phyloP scores from a whole-genome alignment of 2,329 filamentous ascomycete genomes.

The Neonectria ditissima region DNA sequence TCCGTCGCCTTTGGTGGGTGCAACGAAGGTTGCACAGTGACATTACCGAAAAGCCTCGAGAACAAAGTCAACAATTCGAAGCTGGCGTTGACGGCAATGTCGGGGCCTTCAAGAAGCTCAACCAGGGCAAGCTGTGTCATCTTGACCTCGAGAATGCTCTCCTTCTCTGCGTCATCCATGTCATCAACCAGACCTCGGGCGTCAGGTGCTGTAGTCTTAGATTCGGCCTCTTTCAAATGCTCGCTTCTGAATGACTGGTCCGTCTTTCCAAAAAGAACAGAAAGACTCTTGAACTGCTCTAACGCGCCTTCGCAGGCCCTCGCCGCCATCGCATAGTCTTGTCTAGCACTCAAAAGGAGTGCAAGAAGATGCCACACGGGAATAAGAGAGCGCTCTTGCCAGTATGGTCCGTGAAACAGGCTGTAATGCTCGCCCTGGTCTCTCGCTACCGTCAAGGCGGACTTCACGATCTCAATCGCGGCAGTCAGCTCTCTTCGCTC shows the following conservation, averaged over 20 bases:
- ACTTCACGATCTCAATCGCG: constrained; percentile 86
- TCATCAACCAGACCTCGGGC: constrained; percentile 74
- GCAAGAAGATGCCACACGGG: constrained; percentile 93
- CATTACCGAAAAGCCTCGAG: constrained; percentile 77
- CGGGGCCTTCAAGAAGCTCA: constrained; percentile 85
- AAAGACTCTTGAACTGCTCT: constrained; percentile 83
- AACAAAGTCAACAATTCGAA: constrained; percentile 88
- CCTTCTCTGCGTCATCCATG: constrained; percentile 87
- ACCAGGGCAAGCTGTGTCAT: constrained; percentile 91
- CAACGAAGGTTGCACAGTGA: constrained; percentile 59
- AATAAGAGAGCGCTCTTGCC: constrained; percentile 75
- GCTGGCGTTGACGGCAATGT: constrained; percentile 88
- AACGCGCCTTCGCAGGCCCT: constrained; percentile 91
- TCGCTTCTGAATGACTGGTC: constrained; percentile 71
- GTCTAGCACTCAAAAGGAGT: constrained; percentile 84
- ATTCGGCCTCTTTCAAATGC: constrained; percentile 70
- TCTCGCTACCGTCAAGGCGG: constrained; percentile 74
- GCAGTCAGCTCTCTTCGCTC: constrained; percentile 84
- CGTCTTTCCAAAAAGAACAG: constrained; percentile 75
- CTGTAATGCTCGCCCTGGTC: constrained; percentile 58
- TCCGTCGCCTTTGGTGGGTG: constrained; percentile 58
- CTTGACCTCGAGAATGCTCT: constrained; percentile 90
- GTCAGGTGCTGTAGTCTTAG: constrained; percentile 39
- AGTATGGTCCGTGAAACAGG: constrained; percentile 62
- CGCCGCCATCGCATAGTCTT: constrained; percentile 84